Evolutionary conservation across 164 flowering plant genomes (phyloP).

Genomic region (Platanus orientalis): DNA sequence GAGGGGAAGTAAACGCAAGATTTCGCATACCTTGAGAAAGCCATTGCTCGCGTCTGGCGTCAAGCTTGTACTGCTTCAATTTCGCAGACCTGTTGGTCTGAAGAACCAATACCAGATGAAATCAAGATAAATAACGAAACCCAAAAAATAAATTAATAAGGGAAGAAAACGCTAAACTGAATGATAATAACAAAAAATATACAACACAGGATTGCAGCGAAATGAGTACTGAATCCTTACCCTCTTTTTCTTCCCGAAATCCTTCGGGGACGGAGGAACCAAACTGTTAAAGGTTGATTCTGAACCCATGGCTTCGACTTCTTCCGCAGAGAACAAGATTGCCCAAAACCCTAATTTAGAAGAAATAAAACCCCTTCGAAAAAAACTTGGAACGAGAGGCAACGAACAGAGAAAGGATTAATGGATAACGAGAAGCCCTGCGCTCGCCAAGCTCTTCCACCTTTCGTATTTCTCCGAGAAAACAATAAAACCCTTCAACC

Average conservation of each 20-base stretch:
- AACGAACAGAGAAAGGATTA: constrained; percentile 4
- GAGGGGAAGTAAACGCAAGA: not conserved
- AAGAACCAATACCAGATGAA: constrained; percentile 13
- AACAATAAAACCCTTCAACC: not conserved
- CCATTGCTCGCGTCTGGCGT: constrained; percentile 85
- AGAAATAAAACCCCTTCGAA: constrained; percentile 10
- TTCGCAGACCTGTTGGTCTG: constrained; percentile 75
- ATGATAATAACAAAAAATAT: not conserved
- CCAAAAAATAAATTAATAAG: constrained; percentile 4
- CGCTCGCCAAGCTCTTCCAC: constrained; percentile 15
- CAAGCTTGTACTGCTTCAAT: constrained; percentile 85
- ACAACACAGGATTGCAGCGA: not conserved
- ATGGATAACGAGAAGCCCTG: constrained; percentile 55
- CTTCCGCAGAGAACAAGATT: not conserved
- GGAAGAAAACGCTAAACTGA: not conserved
- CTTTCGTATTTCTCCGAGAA: not conserved
- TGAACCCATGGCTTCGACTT: constrained; percentile 45
- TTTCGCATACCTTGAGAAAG: constrained; percentile 55
- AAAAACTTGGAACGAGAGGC: not conserved
- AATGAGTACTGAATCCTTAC: constrained; percentile 20
- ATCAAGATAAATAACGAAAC: not conserved
- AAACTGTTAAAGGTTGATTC: constrained; percentile 49
- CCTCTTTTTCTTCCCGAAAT: constrained; percentile 70
- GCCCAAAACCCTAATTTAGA: constrained; percentile 37
- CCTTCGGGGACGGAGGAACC: constrained; percentile 37